These are phyloP conservation scores for Galeopsis tetrahit DNA, from an alignment of 257 asterid species.

Conservation along the genomic window DNA sequence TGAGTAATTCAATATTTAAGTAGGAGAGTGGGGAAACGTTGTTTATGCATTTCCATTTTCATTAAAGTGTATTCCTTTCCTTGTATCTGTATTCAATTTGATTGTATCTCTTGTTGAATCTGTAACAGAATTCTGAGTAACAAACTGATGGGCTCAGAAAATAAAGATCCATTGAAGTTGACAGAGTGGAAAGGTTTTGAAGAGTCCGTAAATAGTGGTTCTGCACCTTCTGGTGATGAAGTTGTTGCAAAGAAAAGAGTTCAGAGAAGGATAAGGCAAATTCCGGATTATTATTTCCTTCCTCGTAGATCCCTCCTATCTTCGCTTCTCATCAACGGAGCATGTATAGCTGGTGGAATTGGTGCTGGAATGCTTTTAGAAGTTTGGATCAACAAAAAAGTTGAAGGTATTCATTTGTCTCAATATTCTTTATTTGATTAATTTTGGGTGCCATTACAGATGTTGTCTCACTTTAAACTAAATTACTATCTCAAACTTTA, in stretches of 20 bases:
- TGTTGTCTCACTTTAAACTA: not conserved
- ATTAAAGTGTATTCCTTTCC: not conserved
- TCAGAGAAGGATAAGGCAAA: constrained; percentile 63
- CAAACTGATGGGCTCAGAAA: constrained; percentile 50
- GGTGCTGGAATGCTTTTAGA: constrained; percentile 89
- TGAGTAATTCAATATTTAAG: not conserved
- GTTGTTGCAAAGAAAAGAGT: constrained; percentile 68
- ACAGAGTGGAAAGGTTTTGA: constrained; percentile 68
- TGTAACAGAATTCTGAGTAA: constrained; percentile 17
- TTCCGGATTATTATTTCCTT: constrained; percentile 83
- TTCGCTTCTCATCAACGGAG: constrained; percentile 56
- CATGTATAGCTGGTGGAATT: constrained; percentile 79
- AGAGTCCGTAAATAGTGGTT: constrained; percentile 42
- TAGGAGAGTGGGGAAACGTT: not conserved
- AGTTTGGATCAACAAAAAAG: constrained; percentile 79
- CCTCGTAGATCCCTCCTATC: constrained; percentile 67
- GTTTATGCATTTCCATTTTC: not conserved
- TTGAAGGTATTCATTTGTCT: constrained; percentile 52
- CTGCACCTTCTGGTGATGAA: constrained; percentile 33
- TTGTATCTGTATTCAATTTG: not conserved
- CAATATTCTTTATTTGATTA: not conserved
- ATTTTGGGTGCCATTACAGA: not conserved
- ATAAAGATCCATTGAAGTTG: constrained; percentile 53
- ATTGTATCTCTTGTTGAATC: constrained; percentile 17
- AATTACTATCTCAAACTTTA: not conserved